Percentiles rank a stretch among this genome's conserved stretches.
Evolutionary conservation across 2,329 filamentous ascomycete genomes (phyloP).

Genomic region (Sphaerulina populicola): DNA sequence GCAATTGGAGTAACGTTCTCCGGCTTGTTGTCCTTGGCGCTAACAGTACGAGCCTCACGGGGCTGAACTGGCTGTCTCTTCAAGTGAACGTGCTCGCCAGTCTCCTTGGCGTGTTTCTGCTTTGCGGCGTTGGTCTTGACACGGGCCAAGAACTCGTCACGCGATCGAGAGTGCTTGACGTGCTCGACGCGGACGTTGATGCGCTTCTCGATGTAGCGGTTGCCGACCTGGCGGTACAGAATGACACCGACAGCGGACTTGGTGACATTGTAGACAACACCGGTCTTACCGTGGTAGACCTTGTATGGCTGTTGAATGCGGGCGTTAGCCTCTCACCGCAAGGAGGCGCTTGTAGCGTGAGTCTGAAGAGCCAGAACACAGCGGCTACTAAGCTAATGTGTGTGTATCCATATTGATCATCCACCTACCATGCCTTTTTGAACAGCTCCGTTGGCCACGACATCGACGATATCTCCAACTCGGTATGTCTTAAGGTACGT

Average conservation of each 20-base stretch:
- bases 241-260: slow-evolving; percentile 97
- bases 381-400: slow-evolving; percentile 9
- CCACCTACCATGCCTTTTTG: slow-evolving; percentile 77
- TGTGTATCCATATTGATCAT: slow-evolving; percentile 1
- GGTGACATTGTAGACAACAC: slow-evolving; percentile 71
- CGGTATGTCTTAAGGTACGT: slow-evolving; percentile 95
- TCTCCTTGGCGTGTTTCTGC: slow-evolving; percentile 86
- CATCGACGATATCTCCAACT: slow-evolving; percentile 98
- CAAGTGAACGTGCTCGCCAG: slow-evolving; percentile 78
- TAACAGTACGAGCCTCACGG: slow-evolving; percentile 71
- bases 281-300: slow-evolving; percentile 98
- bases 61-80: slow-evolving; percentile 82
- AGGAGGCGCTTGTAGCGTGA: slow-evolving; percentile 11
- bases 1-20: slow-evolving; percentile 86
- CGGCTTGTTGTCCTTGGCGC: slow-evolving; percentile 70
- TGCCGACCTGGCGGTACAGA: slow-evolving; percentile 98
- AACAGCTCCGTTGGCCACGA: slow-evolving; percentile 96
- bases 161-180: slow-evolving; percentile 85
- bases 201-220: slow-evolving; percentile 99
- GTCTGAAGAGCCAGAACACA: slow-evolving; percentile 10
- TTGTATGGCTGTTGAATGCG: slow-evolving; percentile 63
- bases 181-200: slow-evolving; percentile 99
- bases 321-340: slow-evolving; percentile 12
- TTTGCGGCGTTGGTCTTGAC: slow-evolving; percentile 93
- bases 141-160: slow-evolving; percentile 91